Conservation (phyloP, 2,329 filamentous ascomycete species). For the Sporothrix schenckii region DNA sequence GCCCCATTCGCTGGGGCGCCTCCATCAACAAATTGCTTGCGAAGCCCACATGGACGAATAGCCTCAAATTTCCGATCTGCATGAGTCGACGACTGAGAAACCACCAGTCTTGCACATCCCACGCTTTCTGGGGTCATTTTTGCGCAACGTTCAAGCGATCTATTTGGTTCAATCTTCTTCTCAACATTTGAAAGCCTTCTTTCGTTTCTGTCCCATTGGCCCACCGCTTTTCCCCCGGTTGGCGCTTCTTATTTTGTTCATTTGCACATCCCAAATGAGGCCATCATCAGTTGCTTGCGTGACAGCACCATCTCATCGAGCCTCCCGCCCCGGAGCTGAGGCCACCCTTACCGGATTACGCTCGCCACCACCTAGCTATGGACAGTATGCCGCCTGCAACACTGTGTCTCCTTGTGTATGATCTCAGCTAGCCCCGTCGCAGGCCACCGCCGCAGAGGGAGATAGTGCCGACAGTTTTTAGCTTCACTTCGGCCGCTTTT, state of each 20-base stretch:
- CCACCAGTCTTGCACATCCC: constrained; percentile 1
- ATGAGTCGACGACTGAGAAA: constrained; percentile 16
- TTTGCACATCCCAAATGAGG: constrained; percentile 33
- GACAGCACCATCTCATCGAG: constrained; percentile 29
- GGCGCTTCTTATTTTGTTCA: not conserved
- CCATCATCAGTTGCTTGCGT: constrained; percentile 32
- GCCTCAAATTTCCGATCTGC: constrained; percentile 30
- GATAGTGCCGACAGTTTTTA: not conserved
- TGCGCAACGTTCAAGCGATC: constrained; percentile 9
- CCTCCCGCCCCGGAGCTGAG: constrained; percentile 31
- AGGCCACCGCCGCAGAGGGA: constrained; percentile 10
- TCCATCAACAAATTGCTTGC: constrained; percentile 24
- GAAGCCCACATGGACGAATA: constrained; percentile 28
- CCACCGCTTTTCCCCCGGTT: constrained; percentile 1
- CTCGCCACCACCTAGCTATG: constrained; percentile 34
- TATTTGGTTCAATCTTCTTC: not conserved
- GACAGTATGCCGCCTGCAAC: constrained; percentile 31
- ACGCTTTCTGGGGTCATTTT: constrained; percentile 22
- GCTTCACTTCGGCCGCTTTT: not conserved
- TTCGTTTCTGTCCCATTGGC: not conserved
- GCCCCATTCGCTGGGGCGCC: constrained; percentile 12
- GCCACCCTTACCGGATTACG: constrained; percentile 18
- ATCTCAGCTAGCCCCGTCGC: constrained; percentile 35
- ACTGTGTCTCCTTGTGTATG: constrained; percentile 33
- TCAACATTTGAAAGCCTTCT: not conserved